Conservation (phyloP, 2,329 filamentous ascomycete genomes). For the Verticillium alfalfae region DNA sequence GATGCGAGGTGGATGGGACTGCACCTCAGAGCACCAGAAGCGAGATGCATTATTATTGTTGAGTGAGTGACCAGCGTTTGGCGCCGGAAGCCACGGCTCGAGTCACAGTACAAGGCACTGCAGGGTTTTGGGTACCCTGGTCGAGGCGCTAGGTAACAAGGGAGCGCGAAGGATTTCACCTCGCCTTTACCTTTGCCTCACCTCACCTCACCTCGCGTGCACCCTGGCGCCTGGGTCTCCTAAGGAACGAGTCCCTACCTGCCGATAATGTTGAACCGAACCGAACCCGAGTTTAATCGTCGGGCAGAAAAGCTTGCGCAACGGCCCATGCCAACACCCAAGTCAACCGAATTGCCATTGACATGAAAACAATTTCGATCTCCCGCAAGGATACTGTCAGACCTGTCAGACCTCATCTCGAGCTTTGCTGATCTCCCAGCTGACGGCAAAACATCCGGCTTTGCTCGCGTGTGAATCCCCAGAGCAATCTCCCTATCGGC, state of each 20-base stretch:
- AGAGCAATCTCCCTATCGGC: not conserved
- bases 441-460: not conserved
- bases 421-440: not conserved
- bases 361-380: not conserved
- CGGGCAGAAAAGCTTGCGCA: too few relatives aligned
- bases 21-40: not conserved
- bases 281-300: not conserved
- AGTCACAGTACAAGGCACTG: not conserved
- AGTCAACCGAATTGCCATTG: not conserved
- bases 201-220: too few relatives aligned
- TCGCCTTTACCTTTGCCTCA: not conserved
- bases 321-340: not conserved
- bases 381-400: not conserved
- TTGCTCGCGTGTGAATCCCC: not conserved
- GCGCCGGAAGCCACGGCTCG: slow-evolving; percentile 1
- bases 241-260: too few relatives aligned
- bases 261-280: not conserved
- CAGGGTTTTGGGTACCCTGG: slow-evolving; percentile 1
- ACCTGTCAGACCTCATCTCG: not conserved
- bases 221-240: too few relatives aligned
- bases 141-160: not conserved
- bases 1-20: not conserved
- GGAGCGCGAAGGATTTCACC: not conserved
- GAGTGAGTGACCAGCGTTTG: not conserved
- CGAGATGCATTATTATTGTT: too few relatives aligned